phyloP scores from a whole-genome alignment of 2,329 filamentous ascomycete species.

The Capronia coronata region DNA sequence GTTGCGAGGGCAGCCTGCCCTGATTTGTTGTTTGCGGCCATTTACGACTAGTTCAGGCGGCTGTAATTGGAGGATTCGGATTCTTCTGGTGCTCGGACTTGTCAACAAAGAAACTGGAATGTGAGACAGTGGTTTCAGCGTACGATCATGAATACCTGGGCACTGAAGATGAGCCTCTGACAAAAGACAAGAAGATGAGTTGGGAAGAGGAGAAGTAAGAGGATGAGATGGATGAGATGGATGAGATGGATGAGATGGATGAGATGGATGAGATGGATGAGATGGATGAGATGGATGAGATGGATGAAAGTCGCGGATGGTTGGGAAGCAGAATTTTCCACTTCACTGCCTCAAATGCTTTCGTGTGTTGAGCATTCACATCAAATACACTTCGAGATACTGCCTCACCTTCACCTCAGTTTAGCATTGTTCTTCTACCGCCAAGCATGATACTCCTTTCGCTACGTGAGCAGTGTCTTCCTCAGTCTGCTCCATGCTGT shows the following conservation, averaged over 20 bases:
- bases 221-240: background rate
- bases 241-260: background rate
- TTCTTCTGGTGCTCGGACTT: constrained; percentile 2
- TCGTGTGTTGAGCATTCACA: background rate
- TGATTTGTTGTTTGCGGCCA: constrained; percentile 2
- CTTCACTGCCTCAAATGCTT: too few species aligned
- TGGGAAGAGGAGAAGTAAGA: background rate
- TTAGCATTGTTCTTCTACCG: background rate
- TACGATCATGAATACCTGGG: background rate
- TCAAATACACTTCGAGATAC: background rate
- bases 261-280: too few species aligned
- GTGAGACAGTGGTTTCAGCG: background rate
- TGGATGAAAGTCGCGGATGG: too few species aligned
- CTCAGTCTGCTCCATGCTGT: too few species aligned
- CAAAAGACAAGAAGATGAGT: background rate
- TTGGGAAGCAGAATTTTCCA: background rate
- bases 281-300: too few species aligned
- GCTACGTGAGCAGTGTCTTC: too few species aligned
- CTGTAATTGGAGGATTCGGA: background rate
- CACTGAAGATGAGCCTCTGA: background rate
- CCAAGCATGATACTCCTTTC: background rate
- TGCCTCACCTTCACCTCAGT: background rate
- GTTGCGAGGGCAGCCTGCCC: background rate
- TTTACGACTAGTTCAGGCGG: background rate
- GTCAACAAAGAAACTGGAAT: constrained; percentile 11